A percentile compares a stretch with the other conserved stretches of the same genome.
These are phyloP conservation scores for Chenopodium berlandieri DNA, from an alignment of 148 eudicot species.

Conservation along the genomic window DNA sequence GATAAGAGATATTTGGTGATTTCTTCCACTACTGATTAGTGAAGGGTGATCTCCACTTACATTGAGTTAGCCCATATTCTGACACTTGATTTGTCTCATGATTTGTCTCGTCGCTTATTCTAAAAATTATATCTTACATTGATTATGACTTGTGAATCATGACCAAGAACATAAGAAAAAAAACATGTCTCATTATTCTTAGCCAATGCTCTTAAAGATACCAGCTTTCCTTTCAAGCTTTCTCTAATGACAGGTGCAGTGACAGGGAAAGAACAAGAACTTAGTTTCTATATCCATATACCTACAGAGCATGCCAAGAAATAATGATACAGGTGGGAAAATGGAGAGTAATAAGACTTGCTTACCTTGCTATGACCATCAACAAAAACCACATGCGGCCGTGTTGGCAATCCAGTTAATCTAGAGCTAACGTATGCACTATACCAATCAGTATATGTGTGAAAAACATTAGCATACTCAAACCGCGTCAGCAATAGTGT, in stretches of 20 bases:
- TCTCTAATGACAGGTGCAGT: neutral
- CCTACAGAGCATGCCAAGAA: neutral
- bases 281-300: neutral
- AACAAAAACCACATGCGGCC: slow-evolving; percentile 82
- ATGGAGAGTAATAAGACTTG: neutral
- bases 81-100: neutral
- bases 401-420: slow-evolving; percentile 83
- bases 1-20: neutral
- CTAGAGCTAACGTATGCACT: slow-evolving; percentile 86
- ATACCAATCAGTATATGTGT: slow-evolving; percentile 95
- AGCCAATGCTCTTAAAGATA: neutral
- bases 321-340: neutral
- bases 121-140: no score
- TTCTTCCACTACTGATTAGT: neutral
- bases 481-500: slow-evolving; percentile 80
- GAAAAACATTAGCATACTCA: slow-evolving; percentile 94
- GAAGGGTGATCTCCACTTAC: neutral
- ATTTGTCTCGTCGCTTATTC: neutral
- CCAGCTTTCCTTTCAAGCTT: neutral
- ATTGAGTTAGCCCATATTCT: neutral
- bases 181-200: neutral
- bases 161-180: slow-evolving; percentile 5
- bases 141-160: neutral
- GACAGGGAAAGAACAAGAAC: neutral
- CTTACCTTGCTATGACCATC: slow-evolving; percentile 88